A percentile compares a stretch with the other conserved stretches of the same genome.
These are phyloP conservation scores for Fomitopsis serialis DNA, from an alignment of 768 basidiomycete genomes.

Conservation along the genomic window DNA sequence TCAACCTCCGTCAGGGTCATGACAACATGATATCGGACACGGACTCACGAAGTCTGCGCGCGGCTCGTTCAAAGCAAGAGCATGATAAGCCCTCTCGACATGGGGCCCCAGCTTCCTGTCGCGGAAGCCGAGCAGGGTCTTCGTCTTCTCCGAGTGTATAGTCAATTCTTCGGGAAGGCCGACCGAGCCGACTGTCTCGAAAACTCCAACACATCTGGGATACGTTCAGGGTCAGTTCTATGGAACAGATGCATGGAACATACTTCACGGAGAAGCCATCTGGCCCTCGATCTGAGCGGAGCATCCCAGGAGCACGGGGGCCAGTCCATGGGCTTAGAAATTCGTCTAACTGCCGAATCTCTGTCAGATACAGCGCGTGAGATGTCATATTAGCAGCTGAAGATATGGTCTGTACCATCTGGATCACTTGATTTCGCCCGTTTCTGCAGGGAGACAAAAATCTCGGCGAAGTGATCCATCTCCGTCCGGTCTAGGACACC, in stretches of 20 bases:
- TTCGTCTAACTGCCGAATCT: conserved; percentile 33
- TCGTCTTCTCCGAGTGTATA: conserved; percentile 35
- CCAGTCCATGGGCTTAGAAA: conserved; percentile 51
- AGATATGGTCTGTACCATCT: conserved; percentile 29
- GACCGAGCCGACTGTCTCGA: conserved; percentile 70
- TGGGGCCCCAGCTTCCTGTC: conserved; percentile 57
- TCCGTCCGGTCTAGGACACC: conserved; percentile 65
- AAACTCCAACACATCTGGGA: conserved; percentile 62
- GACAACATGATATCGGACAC: background rate
- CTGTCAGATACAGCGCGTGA: conserved; percentile 17
- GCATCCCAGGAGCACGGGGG: conserved; percentile 46
- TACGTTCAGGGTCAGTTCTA: no score
- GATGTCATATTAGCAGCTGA: background rate
- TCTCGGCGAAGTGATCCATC: conserved; percentile 66
- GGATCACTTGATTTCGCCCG: conserved; percentile 48
- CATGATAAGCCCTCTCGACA: conserved; percentile 61
- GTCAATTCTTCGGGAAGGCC: conserved; percentile 68
- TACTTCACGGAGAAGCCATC: conserved; percentile 61
- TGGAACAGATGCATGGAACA: conserved; percentile 7
- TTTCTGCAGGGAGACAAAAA: conserved; percentile 58
- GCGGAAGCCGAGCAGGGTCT: conserved; percentile 59
- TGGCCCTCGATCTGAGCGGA: conserved; percentile 40
- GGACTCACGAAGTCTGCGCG: conserved; percentile 60
- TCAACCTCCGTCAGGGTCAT: background rate
- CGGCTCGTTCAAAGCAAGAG: conserved; percentile 65